Evolutionary conservation across 805 yeast species (phyloP).

Genomic region (Alloascoidea hylecoeti): DNA sequence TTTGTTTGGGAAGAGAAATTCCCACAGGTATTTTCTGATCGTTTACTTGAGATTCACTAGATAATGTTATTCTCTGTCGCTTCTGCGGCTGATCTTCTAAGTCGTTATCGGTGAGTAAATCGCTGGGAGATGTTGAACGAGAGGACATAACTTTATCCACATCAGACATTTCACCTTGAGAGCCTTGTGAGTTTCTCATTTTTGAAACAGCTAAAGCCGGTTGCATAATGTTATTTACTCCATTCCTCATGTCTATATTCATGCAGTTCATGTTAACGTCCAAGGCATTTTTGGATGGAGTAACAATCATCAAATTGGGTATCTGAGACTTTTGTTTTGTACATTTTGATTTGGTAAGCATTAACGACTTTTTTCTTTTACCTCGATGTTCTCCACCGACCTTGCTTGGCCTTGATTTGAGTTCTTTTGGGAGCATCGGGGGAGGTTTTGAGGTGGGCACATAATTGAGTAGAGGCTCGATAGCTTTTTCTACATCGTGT

Average conservation of each 20-base stretch:
- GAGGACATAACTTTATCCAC: constrained; percentile 7
- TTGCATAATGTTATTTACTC: constrained; percentile 12
- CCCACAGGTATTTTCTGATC: too few relatives aligned
- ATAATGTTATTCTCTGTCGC: too few relatives aligned
- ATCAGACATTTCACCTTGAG: constrained; percentile 9
- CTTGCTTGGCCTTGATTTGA: too few relatives aligned
- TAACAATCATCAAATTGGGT: too few relatives aligned
- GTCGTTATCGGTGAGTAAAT: constrained; percentile 40
- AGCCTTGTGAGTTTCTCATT: constrained; percentile 2
- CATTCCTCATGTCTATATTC: too few relatives aligned
- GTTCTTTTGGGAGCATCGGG: constrained; percentile 43
- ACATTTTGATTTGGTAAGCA: too few relatives aligned
- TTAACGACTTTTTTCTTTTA: too few relatives aligned
- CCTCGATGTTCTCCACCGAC: too few relatives aligned
- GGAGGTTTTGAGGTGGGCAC: constrained; percentile 41
- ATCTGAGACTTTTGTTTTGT: too few relatives aligned
- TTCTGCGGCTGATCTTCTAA: constrained; percentile 37
- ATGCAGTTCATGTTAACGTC: constrained; percentile 1
- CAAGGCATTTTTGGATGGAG: neutral
- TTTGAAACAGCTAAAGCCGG: neutral
- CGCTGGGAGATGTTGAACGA: constrained; percentile 34
- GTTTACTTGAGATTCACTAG: too few relatives aligned
- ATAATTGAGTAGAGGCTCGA: constrained; percentile 56
- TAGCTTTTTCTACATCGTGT: constrained; percentile 47
- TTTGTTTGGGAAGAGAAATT: too few relatives aligned